Evolutionary conservation across 139 green algal genomes (phyloP), one percentile per base, ranked within the genome.

Genomic region (Asterochloris erici): DNA sequence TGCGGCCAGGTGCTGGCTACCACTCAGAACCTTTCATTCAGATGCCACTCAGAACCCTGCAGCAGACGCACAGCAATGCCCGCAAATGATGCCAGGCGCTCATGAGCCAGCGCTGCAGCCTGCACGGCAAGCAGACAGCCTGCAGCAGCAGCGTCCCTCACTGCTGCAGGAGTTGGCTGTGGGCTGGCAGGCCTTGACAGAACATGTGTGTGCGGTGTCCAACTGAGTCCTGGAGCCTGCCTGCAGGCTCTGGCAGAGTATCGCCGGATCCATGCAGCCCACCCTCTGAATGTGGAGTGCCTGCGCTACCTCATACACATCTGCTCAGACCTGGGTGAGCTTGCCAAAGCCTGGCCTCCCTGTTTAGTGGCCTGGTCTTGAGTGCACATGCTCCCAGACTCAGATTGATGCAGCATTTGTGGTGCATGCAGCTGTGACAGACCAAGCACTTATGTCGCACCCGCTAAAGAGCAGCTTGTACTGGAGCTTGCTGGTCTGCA

Each of bases 251-350:
- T 94, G 76, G 75, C 64, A 71, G 86, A 86, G 78, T 96, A 95
- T 86, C 83, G 89, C 60, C 73, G 81, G 16, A 90, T 95, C 63
- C 88, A 93, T 78, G 29, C 70, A 24, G 60, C 61, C 1, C 88
- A 95, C 73, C 92, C 94, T 19, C 88, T 91, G 78, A 97, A 97
- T 87, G 81, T 93, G 2, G 94, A 98, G 89, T 96, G 93, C 82
- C 90, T 97, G 79, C 89, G 92, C 68, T 97, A 97, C 89, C 87
- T 98, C 17, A 88, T 94, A 70, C 88, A 94, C 81, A 86, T 98
- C 27, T 96, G 92, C 86, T 90, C 86, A 10, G 91, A 96, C 81
- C 87, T 96, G 74, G 91, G 93, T 74, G 68, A 68, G 38, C 76
- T 47, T 68, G 9, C 15, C 6, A 0, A 54, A 54, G 38, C 38